A percentile compares a stretch with the other conserved stretches of the same genome.
phyloP scores from a whole-genome alignment of 1,139 yeast genomes.

The Pichia sp. region DNA sequence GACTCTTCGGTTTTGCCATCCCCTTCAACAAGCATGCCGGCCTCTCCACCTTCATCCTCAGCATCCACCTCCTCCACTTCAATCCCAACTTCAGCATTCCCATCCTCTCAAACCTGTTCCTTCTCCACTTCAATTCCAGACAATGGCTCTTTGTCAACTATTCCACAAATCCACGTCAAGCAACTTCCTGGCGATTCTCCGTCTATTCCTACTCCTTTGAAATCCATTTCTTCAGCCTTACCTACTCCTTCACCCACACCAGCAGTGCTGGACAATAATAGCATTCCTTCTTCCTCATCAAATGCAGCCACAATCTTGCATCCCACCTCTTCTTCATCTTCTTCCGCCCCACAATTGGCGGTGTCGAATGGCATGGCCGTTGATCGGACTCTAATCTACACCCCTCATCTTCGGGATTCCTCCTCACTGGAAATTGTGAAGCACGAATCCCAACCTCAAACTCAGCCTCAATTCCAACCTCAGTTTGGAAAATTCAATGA shows the following conservation, averaged over 20 bases:
- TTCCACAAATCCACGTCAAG: background rate
- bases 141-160: background rate
- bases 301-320: background rate
- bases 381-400: background rate
- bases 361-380: background rate
- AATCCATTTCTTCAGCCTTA: background rate
- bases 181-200: background rate
- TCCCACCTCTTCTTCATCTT: background rate
- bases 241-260: constrained; percentile 17
- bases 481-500: background rate
- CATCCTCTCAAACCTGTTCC: background rate
- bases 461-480: background rate
- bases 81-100: background rate
- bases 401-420: background rate
- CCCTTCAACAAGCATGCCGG: constrained; percentile 7
- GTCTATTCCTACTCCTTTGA: background rate
- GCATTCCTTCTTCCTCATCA: background rate
- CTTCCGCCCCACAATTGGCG: background rate
- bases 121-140: background rate
- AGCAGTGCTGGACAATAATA: background rate
- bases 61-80: background rate
- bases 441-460: background rate
- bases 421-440: background rate
- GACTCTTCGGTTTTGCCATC: constrained; percentile 4
- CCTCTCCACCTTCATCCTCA: constrained; percentile 1